Evolutionary conservation across 345 rosid genomes (phyloP), one percentile per base, ranked within the genome.

Genomic region (Camelina hispida): DNA sequence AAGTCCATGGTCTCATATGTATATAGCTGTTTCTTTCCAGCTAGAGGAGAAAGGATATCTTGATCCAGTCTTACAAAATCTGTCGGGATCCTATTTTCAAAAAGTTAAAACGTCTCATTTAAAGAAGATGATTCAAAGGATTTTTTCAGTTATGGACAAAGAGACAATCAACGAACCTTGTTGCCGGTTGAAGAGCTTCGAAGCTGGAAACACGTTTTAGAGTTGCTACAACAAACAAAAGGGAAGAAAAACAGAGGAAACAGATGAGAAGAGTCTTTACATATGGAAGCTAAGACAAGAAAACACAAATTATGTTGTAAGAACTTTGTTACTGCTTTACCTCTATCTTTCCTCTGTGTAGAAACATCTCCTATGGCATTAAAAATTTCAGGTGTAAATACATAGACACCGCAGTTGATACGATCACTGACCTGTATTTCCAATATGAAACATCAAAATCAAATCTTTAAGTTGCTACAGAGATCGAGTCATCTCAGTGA

Each of bases 41-140:
- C 97, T 78, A 93, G 88, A 84, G 97, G 98, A 62, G 98, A 85
- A 66, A 93, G 84, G 62, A 93, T 93, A 75, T 91, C 97, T 79
- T 93, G 98, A 84, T 93, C 98, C 73, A 93, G 74, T 76, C 98
- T 85, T 22, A 93, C 87, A 80, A 86, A 93, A 82, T 89, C 91
- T 11, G 85, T 38, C 2, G 96, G 80, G 77, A 74, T 87, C 85
- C 98, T 93, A 86, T 59, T 62, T 62, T 44, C 35, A 63, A 50
- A 12, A 28, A 40, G 46, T 37, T 28, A 9, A 66, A 56, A 69
- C 53, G 34, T 38, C 65, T 84, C 50, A 76, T 74, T 68, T 38
- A 13, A 53, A 13, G 35, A 56, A 65, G 66, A 65, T 11, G 59
- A 63, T 59, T 37, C n/a, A 2, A 35, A 23, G 11, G 20, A n/a